Percentiles rank a stretch among this genome's conserved stretches.
These are phyloP conservation scores for Creolimax fragrantissima DNA, from an alignment of 78 protist species.

Conservation along the genomic window DNA sequence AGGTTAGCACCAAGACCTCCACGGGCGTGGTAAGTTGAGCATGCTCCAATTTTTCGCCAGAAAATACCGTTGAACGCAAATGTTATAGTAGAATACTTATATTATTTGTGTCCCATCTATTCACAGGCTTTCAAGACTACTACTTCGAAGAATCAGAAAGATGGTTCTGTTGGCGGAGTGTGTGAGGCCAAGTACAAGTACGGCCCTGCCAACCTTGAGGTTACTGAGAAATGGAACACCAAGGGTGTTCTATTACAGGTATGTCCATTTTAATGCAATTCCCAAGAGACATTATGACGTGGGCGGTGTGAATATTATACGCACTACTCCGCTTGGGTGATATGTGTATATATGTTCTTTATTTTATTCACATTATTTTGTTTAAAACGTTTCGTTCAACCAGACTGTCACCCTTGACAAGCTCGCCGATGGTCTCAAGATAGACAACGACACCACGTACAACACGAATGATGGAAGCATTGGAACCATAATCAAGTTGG, in stretches of 20 bases:
- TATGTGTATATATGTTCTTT: too few relatives aligned
- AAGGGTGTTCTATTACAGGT: not conserved
- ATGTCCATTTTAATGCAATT: not conserved
- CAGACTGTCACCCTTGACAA: not conserved
- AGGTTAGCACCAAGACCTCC: constrained; percentile 12
- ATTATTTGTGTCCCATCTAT: not conserved
- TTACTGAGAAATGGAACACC: constrained; percentile 26
- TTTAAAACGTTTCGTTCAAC: too few relatives aligned
- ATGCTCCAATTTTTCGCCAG: too few relatives aligned
- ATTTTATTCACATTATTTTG: too few relatives aligned
- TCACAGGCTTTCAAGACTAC: not conserved
- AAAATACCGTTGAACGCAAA: too few relatives aligned
- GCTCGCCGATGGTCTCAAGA: not conserved
- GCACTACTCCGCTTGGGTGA: too few relatives aligned
- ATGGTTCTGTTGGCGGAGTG: not conserved
- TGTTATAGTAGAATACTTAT: too few relatives aligned
- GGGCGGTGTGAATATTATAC: too few relatives aligned
- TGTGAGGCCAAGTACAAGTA: constrained; percentile 17
- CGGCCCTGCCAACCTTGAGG: not conserved
- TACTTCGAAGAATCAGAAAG: not conserved
- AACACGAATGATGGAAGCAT: not conserved
- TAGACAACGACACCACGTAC: not conserved
- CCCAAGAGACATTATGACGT: too few relatives aligned
- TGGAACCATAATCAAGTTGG: not conserved
- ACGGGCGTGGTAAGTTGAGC: constrained; percentile 10